Evolutionary conservation across 1,284 basidiomycete genomes (phyloP).

Genomic region (Peniophora sp.): DNA sequence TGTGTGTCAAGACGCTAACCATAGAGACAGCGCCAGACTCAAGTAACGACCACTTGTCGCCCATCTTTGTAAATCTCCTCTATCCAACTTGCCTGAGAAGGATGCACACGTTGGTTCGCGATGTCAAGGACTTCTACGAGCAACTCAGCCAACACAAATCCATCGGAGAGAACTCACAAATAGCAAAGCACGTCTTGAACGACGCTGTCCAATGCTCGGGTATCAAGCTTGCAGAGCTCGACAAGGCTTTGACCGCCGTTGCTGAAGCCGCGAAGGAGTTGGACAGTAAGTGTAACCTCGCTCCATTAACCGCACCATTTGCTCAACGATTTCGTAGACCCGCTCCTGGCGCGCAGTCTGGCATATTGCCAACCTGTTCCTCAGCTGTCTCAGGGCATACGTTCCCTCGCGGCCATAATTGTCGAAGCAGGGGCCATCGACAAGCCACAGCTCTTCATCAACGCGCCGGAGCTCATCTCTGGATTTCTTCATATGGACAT

Average conservation of each 20-base stretch:
- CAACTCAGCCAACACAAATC: conserved; percentile 43
- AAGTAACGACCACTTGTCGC: conserved; percentile 9
- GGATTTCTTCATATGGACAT: conserved; percentile 34
- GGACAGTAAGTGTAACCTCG: conserved; percentile 14
- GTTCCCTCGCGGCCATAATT: conserved; percentile 36
- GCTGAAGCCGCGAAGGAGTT: conserved; percentile 19
- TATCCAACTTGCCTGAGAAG: conserved; percentile 54
- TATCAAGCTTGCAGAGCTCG: conserved; percentile 46
- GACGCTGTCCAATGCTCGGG: conserved; percentile 59
- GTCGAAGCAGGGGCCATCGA: conserved; percentile 41
- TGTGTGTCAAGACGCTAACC: too few relatives aligned
- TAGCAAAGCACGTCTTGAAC: conserved; percentile 52
- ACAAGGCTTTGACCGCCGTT: conserved; percentile 32
- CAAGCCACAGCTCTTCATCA: conserved; percentile 62
- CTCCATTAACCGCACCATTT: neutral
- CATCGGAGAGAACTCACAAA: conserved; percentile 49
- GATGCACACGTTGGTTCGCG: conserved; percentile 36
- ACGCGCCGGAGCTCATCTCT: conserved; percentile 57
- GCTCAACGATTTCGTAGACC: conserved; percentile 39
- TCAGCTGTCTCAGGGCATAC: conserved; percentile 32
- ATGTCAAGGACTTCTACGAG: conserved; percentile 50
- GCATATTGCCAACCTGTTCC: conserved; percentile 46
- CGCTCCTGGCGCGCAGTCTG: conserved; percentile 26
- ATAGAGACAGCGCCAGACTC: too few relatives aligned
- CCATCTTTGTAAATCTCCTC: conserved; percentile 47